Base-by-base conservation (phyloP, 306 rosid species). In the Elaeagnus macrophylla region DNA sequence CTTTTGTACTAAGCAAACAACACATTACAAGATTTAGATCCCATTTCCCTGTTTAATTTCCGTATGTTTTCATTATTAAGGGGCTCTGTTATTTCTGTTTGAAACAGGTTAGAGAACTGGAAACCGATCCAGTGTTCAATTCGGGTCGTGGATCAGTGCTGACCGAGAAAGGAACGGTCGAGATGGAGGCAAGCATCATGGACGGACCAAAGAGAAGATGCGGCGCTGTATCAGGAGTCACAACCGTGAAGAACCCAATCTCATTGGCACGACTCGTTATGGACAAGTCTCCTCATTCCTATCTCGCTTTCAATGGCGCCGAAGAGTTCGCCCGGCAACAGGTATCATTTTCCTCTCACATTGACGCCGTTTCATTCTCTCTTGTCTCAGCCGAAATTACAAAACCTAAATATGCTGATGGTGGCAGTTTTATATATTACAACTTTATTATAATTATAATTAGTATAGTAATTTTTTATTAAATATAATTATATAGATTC, bases 141-240 rank as follows among this genome's bases (percentile, higher is more conserved):
- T 93, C 99, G 0, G 99, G 99, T 1, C 88, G 96, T 56, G 99
- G 96, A 69, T 87, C 99, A 6, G 94, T 95, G 5, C 62, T 93
- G 13, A 84, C 94, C 4, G 95, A 73, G 7, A 74, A 87, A 1
- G 96, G 99, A 7, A 93, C 79, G 37, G 99, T 79, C 15, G 99
- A 93, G 54, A 87, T 93, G 96, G 99, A 93, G 59, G 94, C 99
- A 7, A 84, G 95, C 61, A 93, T 93, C 39, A 93, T 93, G 99
- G 99, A 93, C 6, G 99, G 99, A 4, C 48, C 78, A 0, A 79
- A 75, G 38, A 71, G 99, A 59, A 56, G 99, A 73, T 91, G 96
- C 66, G 96, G 99, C 10, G 95, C 95, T 38, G 99, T 93, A 3
- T 87, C 96, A 2, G 99, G 99, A 0, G 37, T 93, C 8, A 62